Evolutionary conservation across 1,139 yeast species (phyloP), one percentile per base, ranked within the genome.

Genomic region (Geotrichum fermentans): DNA sequence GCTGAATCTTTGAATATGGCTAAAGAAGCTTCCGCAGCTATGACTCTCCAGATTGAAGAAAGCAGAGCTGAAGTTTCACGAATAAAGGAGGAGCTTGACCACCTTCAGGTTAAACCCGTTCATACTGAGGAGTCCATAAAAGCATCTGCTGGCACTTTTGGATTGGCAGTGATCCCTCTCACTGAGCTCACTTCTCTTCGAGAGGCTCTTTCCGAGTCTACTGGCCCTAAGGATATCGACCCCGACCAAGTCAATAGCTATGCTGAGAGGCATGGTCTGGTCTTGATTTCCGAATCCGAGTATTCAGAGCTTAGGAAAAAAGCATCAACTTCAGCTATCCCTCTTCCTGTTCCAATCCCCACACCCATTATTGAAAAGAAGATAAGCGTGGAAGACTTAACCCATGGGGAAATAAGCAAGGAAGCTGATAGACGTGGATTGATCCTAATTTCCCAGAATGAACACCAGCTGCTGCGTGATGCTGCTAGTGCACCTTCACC

Each of bases 381-480:
- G 7, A 13, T 35, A 8, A 30, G n/a, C 16, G 26, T 39, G 10
- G 30, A 45, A 13, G 47, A 40, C 1, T 17, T 49, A 17, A 37
- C 47, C 14, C 26, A 44, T 8, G 40, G 34, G 14, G 54, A 49
- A 11, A 17, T 52, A 6, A 16, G 30, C 4, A 38, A 44, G 3
- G 50, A 44, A 26, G 52, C 51, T 1, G 41, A 26, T 5, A 41
- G 37, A 22, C 48, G 46, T 17, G 54, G 52, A 3, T 35, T 45
- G 30, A 42, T 49, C 7, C 11, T 52, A 3, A 40, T 52, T 22
- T 32, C 54, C 13, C 43, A 49, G 26, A 35, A 36, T 14, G 54
- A 49, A 17, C 47, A 50, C 35, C 18, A 41, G 8, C 17, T 14
- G 21, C 45, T 39, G 49, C 51, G 14, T 5, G 43, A 39, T 4